Evolutionary conservation across 2,329 filamentous ascomycete genomes (phyloP).

Genomic region (Aspergillus niger): DNA sequence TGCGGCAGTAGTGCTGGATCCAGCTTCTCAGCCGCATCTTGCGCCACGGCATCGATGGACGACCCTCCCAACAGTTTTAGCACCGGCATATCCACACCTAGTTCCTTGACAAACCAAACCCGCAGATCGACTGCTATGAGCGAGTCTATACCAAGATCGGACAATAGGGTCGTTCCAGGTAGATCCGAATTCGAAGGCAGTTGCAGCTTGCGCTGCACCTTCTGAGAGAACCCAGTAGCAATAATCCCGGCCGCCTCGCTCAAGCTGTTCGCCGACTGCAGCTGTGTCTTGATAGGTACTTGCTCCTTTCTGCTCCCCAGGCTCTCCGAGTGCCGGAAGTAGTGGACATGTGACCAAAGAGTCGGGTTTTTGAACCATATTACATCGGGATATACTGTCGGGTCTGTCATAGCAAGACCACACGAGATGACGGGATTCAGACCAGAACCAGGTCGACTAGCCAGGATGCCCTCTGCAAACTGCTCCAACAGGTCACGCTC

Average conservation of each 20-base stretch:
- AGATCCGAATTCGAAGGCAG: not conserved
- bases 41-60: slow-evolving; percentile 15
- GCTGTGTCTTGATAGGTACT: not conserved
- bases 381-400: slow-evolving; percentile 7
- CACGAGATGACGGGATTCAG: slow-evolving; percentile 19
- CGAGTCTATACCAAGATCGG: slow-evolving; percentile 43
- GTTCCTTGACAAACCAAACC: slow-evolving; percentile 52
- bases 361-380: slow-evolving; percentile 49
- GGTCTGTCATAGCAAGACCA: slow-evolving; percentile 18
- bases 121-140: slow-evolving; percentile 46
- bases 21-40: not conserved
- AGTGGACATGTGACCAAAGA: slow-evolving; percentile 39
- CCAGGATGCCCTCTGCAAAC: slow-evolving; percentile 54
- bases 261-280: not conserved
- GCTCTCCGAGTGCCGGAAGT: not conserved
- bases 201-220: slow-evolving; percentile 6
- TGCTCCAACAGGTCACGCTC: slow-evolving; percentile 56
- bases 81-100: slow-evolving; percentile 50
- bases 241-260: slow-evolving; percentile 5
- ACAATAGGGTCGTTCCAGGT: slow-evolving; percentile 9
- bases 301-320: not conserved
- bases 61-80: slow-evolving; percentile 49
- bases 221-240: slow-evolving; percentile 6
- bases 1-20: not conserved
- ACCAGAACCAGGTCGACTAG: slow-evolving; percentile 38